Percentiles rank a stretch among this genome's conserved stretches.
Evolutionary conservation across 169 alveolate species (phyloP).

Genomic region (Plasmodium coatneyi): DNA sequence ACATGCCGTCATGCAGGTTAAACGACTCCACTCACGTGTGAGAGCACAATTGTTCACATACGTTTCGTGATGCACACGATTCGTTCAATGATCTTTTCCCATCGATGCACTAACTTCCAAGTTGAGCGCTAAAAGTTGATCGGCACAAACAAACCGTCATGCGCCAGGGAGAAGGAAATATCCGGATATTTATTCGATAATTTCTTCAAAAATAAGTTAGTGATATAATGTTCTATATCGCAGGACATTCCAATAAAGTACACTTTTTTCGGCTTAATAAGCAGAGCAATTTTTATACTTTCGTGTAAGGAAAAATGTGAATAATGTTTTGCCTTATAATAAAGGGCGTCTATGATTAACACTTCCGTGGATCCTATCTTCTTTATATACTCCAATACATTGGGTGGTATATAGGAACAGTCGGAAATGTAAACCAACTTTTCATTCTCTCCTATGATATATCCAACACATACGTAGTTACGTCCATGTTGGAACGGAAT

Average conservation of each 20-base stretch:
- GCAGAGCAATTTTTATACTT: constrained; percentile 51
- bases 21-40: not conserved
- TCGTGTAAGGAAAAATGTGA: constrained; percentile 65
- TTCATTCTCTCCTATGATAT: constrained; percentile 51
- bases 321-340: constrained; percentile 57
- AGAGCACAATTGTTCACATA: not conserved
- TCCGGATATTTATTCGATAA: constrained; percentile 40
- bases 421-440: constrained; percentile 63
- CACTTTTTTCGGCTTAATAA: constrained; percentile 60
- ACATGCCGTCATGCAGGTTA: not conserved
- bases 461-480: constrained; percentile 58
- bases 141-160: constrained; percentile 55
- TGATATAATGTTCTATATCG: constrained; percentile 27
- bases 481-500: constrained; percentile 66
- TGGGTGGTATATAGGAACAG: constrained; percentile 36
- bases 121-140: constrained; percentile 15
- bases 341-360: constrained; percentile 59
- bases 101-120: not conserved
- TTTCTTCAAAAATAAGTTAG: constrained; percentile 40
- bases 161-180: constrained; percentile 52
- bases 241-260: constrained; percentile 49
- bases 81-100: not conserved
- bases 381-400: constrained; percentile 50
- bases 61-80: not conserved
- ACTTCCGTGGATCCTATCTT: constrained; percentile 42